These are phyloP conservation scores for Choanephora cucurbitarum DNA, from an alignment of 371 early-diverging fungal genomes.

Conservation along the genomic window DNA sequence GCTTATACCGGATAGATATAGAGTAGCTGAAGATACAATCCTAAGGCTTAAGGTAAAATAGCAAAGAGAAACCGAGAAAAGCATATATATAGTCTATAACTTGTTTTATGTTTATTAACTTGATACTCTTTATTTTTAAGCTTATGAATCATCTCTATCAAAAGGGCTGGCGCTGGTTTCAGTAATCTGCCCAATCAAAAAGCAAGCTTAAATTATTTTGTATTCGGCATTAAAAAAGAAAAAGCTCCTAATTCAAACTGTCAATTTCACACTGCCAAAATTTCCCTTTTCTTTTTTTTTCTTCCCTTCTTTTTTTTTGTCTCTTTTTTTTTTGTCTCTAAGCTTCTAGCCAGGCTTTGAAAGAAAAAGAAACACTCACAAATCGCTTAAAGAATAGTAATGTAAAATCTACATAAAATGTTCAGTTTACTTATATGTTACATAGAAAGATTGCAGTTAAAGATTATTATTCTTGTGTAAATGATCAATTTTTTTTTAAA, in stretches of 20 bases:
- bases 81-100: background rate
- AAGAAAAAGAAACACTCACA: too few relatives aligned
- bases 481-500: background rate
- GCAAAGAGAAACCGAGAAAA: too few relatives aligned
- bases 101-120: background rate
- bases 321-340: too few relatives aligned
- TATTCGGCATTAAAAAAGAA: too few relatives aligned
- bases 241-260: too few relatives aligned
- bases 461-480: background rate
- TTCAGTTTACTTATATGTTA: too few relatives aligned
- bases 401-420: background rate
- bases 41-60: slow-evolving; percentile 47
- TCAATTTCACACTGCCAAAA: too few relatives aligned
- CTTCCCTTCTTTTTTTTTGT: too few relatives aligned
- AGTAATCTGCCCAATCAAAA: slow-evolving; percentile 6
- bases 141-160: slow-evolving; percentile 36
- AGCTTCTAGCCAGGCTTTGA: too few relatives aligned
- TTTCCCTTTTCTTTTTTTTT: too few relatives aligned
- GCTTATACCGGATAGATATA: slow-evolving; percentile 48
- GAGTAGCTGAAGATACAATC: slow-evolving; percentile 33
- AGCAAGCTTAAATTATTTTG: background rate
- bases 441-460: too few relatives aligned
- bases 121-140: slow-evolving; percentile 16
- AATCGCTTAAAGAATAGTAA: too few relatives aligned
- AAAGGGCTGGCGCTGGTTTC: slow-evolving; percentile 45